A percentile compares a stretch with the other conserved stretches of the same genome.
Evolutionary conservation across 2,329 filamentous ascomycete species (phyloP).

Genomic region (Apiospora malaysiana): DNA sequence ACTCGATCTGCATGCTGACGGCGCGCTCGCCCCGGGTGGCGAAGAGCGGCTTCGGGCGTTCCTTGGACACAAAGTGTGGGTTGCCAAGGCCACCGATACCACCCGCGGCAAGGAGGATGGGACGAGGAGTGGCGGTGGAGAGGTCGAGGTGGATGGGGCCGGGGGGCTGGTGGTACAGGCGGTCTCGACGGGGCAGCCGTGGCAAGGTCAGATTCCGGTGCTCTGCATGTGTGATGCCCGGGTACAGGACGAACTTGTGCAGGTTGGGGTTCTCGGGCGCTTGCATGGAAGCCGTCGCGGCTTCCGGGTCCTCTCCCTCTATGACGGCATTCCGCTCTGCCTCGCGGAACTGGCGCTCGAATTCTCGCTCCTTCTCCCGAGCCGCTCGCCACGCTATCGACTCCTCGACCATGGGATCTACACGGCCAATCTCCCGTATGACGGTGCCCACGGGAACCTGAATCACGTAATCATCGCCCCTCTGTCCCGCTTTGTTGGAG

Average conservation of each 20-base stretch:
- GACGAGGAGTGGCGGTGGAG: conserved; percentile 77
- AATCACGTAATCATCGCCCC: conserved; percentile 86
- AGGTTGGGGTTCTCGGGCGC: conserved; percentile 50
- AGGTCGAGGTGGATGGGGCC: conserved; percentile 77
- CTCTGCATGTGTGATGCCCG: conserved; percentile 75
- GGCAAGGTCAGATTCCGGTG: conserved; percentile 60
- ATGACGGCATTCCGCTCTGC: conserved; percentile 47
- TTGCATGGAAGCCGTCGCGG: conserved; percentile 30
- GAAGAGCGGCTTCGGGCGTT: conserved; percentile 79
- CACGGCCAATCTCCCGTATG: conserved; percentile 78
- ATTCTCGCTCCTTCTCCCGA: conserved; percentile 44
- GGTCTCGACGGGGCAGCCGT: conserved; percentile 56
- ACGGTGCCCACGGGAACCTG: conserved; percentile 93
- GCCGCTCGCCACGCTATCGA: conserved; percentile 42
- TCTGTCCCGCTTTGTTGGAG: conserved; percentile 73
- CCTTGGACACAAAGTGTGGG: conserved; percentile 84
- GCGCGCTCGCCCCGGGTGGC: conserved; percentile 86
- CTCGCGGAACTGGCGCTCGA: conserved; percentile 34
- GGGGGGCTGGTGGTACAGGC: conserved; percentile 69
- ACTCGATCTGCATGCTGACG: conserved; percentile 77
- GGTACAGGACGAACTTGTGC: conserved; percentile 87
- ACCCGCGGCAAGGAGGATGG: conserved; percentile 85
- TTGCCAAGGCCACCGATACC: conserved; percentile 92
- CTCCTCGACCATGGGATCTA: conserved; percentile 79
- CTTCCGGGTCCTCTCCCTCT: conserved; percentile 48